Evolutionary conservation across 352 stramenopile species (phyloP), one percentile per base, ranked within the genome.

Genomic region (Phytopythium montanum): DNA sequence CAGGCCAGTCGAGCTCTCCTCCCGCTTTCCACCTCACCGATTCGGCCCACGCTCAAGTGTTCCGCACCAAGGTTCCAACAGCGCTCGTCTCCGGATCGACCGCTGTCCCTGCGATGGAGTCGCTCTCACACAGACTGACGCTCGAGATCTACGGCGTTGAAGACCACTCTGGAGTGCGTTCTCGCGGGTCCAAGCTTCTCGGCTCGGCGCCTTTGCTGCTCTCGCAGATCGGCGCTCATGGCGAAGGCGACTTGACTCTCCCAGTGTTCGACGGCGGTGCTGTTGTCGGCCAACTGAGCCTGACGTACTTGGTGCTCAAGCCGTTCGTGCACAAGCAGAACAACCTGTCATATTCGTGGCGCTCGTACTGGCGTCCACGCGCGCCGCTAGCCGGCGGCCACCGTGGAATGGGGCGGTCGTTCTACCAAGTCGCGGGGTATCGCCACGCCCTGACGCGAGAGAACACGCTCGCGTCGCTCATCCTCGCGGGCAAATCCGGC

Each of bases 391-490:
- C 70, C 10, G 79, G 84, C 39, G 85, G 85, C 0, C 85, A 94
- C 55, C 75, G 85, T 55, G 85, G 85, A 23, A 91, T 92, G 74
- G 85, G 85, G 2, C 82, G 85, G 10, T 88, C 76, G 14, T 90
- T 87, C 49, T 76, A 91, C 46, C 85, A 92, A 60, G 81, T 91
- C 0, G 69, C 68, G 7, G 73, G 66, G 1, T 85, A 74, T 31
- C 77, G 79, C 28, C 72, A 86, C 53, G 79, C 81, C 8, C 49
- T 87, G 13, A 90, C 77, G 1, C 76, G 85, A 36, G 85, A 94
- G 67, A 94, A 94, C 46, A 91, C 81, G 8, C 58, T 94, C 5
- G 70, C 79, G 12, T 92, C 81, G 25, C 85, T 94, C 54, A 76
- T 92, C 56, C 60, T 94, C 16, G 85, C 81, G 10, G 79, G 81